Base-by-base conservation (phyloP, 495 filamentous ascomycete species). In the Penicillium dipodomyicola region DNA sequence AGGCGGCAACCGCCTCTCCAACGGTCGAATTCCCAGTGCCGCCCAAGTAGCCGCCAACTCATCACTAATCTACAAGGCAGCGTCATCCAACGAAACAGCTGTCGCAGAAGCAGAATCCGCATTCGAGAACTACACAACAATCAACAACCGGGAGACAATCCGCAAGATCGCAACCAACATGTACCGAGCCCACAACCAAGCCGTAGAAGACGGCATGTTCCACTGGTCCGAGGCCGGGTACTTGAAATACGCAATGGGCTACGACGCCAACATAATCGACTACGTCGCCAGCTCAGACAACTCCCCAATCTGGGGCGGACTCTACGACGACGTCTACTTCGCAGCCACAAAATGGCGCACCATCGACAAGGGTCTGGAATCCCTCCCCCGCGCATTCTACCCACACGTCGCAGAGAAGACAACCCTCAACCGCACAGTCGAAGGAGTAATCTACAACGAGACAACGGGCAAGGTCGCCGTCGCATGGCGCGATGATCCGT, bases 181-280 rank as follows among this genome's bases (percentile, higher is more conserved):
- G 69, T 88, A 80, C 67, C 74, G 77, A 29, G 85, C 84, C 0
- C 85, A 90, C 66, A 85, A 83, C 52, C 37, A 53, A 2, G 62
- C 62, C 19, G 52, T 65, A 2, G 58, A 74, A n/a, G 62, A 67
- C 30, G 64, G 56, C 44, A 59, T 71, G 65, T 73, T 80, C 61
- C 65, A 79, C 61, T 87, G 79, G 77, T 86, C 82, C 15, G 87
- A 88, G 59, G 81, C 80, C 20, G 82, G 70, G 1, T 89, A 85
- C 51, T 64, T 88, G 52, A 75, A 78, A 14, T 82, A 87, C 57
- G 76, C 79, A 33, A 75, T 89, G 15, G 73, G 76, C 5, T 73
- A 73, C 23, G 66, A 67, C 27, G 72, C 80, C 10, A 86, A 88
- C 58, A 72, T 80, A 49, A 85, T 79, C 4, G 81, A 87, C 45